Evolutionary conservation across 2,329 filamentous ascomycete genomes (phyloP), one percentile per base, ranked within the genome.

Genomic region (Fusarium chuoi): DNA sequence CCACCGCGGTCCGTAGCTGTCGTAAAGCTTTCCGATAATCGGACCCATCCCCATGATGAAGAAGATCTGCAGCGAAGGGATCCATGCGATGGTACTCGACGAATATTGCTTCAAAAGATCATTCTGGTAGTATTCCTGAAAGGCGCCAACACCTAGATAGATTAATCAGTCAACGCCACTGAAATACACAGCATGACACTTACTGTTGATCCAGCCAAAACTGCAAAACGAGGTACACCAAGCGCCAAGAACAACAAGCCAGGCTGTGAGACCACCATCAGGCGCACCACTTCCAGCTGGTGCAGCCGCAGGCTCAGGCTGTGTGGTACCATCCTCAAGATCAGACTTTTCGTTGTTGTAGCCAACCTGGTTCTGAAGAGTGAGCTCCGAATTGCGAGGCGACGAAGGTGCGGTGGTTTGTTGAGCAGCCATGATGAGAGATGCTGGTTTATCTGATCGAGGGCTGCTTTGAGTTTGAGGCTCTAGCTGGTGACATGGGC

Each of bases 1-100:
- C 52, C 82, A 86, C 35, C 87, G 85, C 0, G 91, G 89, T 0
- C 92, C 92, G 64, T 89, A 88, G 63, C 84, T 88, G 75, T 94
- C 92, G 73, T 87, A 92, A 0, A 91, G 65, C 38, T 84, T 87
- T 5, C 92, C 92, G n/a, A 90, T 85, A 13, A 93, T 76, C 1
- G 90, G 89, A 0, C 91, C 90, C 75, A 83, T 79, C 30, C 78
- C 82, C 76, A 88, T 87, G 84, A 92, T 85, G 77, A 89, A 84
- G 73, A 87, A 89, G 22, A 87, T 81, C 68, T 90, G 86, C 13
- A 90, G 78, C 1, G 88, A 88, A 1, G 88, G 85, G 52, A 91
- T 91, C 89, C 89, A 91, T n/a, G 89, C 83, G n/a, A 91, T 83
- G 0, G 87, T 87, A 62, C 87, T 88, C 3, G 87, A 77, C 0